Evolutionary conservation across 2,329 filamentous ascomycete species (phyloP).

Genomic region (Dissoconium aciculare): DNA sequence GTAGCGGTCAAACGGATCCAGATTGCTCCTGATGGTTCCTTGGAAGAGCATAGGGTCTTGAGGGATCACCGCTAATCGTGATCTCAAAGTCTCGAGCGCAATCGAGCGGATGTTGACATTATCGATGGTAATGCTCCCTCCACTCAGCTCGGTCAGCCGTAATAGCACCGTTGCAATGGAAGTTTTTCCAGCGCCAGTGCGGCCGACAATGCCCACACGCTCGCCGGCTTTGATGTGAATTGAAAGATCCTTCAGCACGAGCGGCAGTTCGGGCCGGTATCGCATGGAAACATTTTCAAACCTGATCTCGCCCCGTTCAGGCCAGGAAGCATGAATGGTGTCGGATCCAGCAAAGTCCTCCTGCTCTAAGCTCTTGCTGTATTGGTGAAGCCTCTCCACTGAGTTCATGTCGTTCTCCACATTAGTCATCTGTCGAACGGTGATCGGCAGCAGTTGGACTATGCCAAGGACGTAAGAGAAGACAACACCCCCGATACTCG

Average conservation of each 20-base stretch:
- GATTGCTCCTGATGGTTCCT: too few species aligned
- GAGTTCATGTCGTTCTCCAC: slow-evolving; percentile 7
- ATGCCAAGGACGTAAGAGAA: slow-evolving; percentile 33
- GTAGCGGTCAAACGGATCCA: too few species aligned
- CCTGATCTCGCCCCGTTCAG: slow-evolving; percentile 61
- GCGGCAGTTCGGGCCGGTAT: slow-evolving; percentile 69
- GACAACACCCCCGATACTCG: slow-evolving; percentile 1
- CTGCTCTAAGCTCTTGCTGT: slow-evolving; percentile 69
- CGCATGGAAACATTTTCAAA: slow-evolving; percentile 73
- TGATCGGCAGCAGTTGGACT: not conserved
- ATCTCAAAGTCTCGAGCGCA: slow-evolving; percentile 53
- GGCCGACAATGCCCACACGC: slow-evolving; percentile 84
- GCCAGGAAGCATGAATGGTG: slow-evolving; percentile 51
- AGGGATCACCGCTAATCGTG: slow-evolving; percentile 65
- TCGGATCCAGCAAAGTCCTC: slow-evolving; percentile 34
- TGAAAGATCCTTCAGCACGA: slow-evolving; percentile 61
- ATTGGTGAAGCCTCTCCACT: slow-evolving; percentile 39
- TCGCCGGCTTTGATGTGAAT: slow-evolving; percentile 69
- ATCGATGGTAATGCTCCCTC: slow-evolving; percentile 55
- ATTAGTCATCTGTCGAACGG: slow-evolving; percentile 1
- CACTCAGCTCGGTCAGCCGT: slow-evolving; percentile 30
- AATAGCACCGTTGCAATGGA: slow-evolving; percentile 6
- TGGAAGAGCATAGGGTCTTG: too few species aligned
- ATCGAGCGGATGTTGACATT: slow-evolving; percentile 61
- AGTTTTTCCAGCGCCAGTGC: slow-evolving; percentile 48